phyloP scores from a whole-genome alignment of 176 grass and related monocot species.

The Zoysia japonica region DNA sequence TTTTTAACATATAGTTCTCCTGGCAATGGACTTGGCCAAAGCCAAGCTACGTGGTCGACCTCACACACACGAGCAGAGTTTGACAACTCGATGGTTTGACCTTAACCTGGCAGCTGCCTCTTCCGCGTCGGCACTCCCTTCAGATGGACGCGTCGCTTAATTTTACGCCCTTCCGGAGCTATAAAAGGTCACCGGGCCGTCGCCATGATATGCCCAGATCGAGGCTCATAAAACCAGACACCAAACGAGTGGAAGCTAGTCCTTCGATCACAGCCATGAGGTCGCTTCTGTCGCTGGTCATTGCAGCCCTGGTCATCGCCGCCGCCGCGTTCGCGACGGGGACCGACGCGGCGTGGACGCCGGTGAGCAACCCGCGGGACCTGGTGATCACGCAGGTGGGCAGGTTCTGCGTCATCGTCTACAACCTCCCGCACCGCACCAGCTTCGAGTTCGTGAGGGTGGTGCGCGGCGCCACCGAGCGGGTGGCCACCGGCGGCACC shows the following conservation, averaged over 20 bases:
- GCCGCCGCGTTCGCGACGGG: neutral
- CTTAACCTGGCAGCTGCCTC: constrained; percentile 5
- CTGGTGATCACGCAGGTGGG: constrained; percentile 23
- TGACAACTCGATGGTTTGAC: neutral
- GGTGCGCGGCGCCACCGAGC: constrained; percentile 29
- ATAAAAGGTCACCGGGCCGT: constrained; percentile 14
- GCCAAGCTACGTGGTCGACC: too few species aligned
- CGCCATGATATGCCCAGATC: neutral
- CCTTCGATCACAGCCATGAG: neutral
- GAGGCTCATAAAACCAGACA: neutral
- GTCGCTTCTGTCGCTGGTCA: neutral
- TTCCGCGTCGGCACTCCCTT: constrained; percentile 23
- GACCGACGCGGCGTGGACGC: constrained; percentile 24
- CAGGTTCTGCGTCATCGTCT: constrained; percentile 31
- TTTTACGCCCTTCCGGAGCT: constrained; percentile 13
- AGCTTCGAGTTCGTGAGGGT: neutral
- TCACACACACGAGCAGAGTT: neutral
- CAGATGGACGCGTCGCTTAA: neutral
- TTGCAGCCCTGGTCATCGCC: neutral
- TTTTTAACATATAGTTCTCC: too few species aligned
- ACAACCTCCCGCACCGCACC: neutral
- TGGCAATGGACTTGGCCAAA: too few species aligned
- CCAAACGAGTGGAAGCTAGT: neutral
- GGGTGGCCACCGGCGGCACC: neutral
- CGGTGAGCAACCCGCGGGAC: constrained; percentile 8